These are phyloP conservation scores for Capsella rubella DNA, from an alignment of 441 rosid species.

Conservation along the genomic window DNA sequence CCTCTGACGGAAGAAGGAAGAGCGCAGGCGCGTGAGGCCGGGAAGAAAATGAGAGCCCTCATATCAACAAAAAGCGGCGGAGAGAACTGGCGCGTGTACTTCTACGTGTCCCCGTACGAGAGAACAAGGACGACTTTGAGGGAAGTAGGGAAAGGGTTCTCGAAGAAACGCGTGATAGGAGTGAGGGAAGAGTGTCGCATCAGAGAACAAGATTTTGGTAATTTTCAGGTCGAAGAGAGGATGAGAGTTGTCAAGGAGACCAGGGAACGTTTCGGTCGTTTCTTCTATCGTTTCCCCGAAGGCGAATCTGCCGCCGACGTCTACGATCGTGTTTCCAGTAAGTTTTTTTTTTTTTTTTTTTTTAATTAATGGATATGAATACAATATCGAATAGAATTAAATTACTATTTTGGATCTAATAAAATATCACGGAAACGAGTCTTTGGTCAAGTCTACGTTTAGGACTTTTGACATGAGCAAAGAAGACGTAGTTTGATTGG, in stretches of 20 bases:
- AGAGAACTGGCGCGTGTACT: conserved; percentile 71
- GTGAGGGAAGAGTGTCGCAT: conserved; percentile 90
- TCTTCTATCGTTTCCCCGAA: conserved; percentile 89
- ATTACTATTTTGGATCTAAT: no score
- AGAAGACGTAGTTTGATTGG: conserved; percentile 27
- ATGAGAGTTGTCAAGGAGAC: conserved; percentile 77
- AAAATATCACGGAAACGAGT: no score
- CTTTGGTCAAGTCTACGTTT: no score
- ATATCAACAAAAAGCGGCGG: conserved; percentile 40
- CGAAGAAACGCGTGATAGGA: conserved; percentile 68
- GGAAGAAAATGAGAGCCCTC: conserved; percentile 52
- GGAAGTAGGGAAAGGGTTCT: conserved; percentile 80
- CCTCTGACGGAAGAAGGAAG: conserved; percentile 64
- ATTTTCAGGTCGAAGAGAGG: conserved; percentile 85
- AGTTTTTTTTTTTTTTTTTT: conserved; percentile 8
- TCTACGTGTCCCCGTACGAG: conserved; percentile 91
- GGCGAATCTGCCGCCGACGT: conserved; percentile 99
- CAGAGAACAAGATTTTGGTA: conserved; percentile 96
- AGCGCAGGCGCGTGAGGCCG: conserved; percentile 68
- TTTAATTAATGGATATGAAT: no score
- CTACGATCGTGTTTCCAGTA: conserved; percentile 93
- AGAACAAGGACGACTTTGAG: conserved; percentile 85
- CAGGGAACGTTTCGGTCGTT: conserved; percentile 80
- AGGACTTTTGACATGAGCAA: conserved; percentile 14
- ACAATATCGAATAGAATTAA: no score